Conservation (phyloP, 805 yeast genomes). For the Candida boleticola region DNA sequence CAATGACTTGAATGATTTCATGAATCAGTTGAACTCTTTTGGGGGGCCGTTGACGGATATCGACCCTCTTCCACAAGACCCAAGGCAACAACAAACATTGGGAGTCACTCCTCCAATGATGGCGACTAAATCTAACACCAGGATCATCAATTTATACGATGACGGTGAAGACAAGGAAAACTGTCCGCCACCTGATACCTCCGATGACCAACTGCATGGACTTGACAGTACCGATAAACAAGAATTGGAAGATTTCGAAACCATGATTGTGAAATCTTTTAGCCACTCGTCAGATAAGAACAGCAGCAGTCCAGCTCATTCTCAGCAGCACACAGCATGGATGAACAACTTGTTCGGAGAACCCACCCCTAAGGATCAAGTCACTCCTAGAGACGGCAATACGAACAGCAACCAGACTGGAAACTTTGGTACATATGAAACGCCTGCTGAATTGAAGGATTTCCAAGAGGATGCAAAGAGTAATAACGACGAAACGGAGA, state of each 20-base stretch:
- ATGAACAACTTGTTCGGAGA: constrained; percentile 41
- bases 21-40: constrained; percentile 36
- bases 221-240: constrained; percentile 1
- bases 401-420: background rate
- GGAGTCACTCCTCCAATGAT: constrained; percentile 46
- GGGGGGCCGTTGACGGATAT: constrained; percentile 50
- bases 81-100: constrained; percentile 14
- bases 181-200: constrained; percentile 21
- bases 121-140: constrained; percentile 56
- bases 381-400: constrained; percentile 19
- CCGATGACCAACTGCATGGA: constrained; percentile 8
- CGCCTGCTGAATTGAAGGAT: background rate
- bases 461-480: background rate
- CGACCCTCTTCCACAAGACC: constrained; percentile 40
- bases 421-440: background rate
- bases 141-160: constrained; percentile 51
- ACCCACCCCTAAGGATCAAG: constrained; percentile 38
- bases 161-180: constrained; percentile 31
- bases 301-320: constrained; percentile 19
- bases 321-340: constrained; percentile 39
- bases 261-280: constrained; percentile 25
- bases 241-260: constrained; percentile 20
- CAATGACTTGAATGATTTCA: constrained; percentile 38
- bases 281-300: constrained; percentile 25
- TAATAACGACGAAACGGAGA: constrained; percentile 9